phyloP scores from a whole-genome alignment of 179 eudicot species.

The Beta macrorhiza region DNA sequence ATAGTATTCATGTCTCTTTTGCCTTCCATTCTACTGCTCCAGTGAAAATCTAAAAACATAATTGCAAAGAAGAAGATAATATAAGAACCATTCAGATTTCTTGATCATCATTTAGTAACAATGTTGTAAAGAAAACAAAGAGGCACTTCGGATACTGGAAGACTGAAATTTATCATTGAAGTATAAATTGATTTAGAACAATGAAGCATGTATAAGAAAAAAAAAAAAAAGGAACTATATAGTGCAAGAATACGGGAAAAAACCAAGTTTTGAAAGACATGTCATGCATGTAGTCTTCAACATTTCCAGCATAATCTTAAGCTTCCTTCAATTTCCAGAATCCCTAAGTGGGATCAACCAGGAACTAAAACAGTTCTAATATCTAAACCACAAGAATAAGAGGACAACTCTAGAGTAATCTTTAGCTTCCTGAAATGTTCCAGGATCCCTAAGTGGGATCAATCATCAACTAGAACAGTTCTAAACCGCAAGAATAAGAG shows the following conservation, averaged over 20 bases:
- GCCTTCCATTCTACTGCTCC: slow-evolving; percentile 20
- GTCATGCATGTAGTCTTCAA: not conserved
- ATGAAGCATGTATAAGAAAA: not conserved
- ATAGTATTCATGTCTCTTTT: slow-evolving; percentile 34
- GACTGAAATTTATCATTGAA: not conserved
- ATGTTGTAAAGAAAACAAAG: too few relatives aligned
- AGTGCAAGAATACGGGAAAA: not conserved
- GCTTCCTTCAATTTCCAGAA: not conserved
- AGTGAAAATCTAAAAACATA: not conserved
- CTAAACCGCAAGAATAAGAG: too few relatives aligned
- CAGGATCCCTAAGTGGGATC: too few relatives aligned
- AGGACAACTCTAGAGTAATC: too few relatives aligned
- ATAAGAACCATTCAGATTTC: not conserved
- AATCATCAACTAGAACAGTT: too few relatives aligned
- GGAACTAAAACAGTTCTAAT: not conserved
- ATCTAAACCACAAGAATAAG: not conserved
- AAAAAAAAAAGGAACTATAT: not conserved
- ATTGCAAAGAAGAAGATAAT: not conserved
- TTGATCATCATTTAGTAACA: not conserved
- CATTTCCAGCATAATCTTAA: not conserved
- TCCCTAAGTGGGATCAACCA: not conserved
- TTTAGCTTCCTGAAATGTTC: too few relatives aligned
- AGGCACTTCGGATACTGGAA: not conserved
- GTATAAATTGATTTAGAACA: not conserved
- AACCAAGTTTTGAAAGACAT: not conserved